Percentiles rank a stretch among this genome's conserved stretches.
Evolutionary conservation across 805 yeast genomes (phyloP).

Genomic region (Saturnispora quitensis): DNA sequence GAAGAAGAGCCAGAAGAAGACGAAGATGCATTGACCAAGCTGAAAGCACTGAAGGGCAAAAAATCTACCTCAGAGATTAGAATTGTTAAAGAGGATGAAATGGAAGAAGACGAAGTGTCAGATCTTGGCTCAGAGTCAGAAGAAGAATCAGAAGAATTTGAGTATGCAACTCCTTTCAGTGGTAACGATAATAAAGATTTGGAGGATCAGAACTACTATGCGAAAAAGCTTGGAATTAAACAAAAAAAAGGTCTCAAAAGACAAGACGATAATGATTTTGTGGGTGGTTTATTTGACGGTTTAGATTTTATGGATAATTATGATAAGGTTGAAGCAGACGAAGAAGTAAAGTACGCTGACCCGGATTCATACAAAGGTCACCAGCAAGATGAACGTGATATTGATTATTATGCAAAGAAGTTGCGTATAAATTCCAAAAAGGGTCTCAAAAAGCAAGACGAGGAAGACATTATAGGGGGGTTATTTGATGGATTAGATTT

Average conservation of each 20-base stretch:
- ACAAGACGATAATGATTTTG: slow-evolving; percentile 60
- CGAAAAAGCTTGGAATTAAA: slow-evolving; percentile 66
- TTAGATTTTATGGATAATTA: slow-evolving; percentile 27
- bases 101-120: slow-evolving; percentile 15
- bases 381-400: slow-evolving; percentile 60
- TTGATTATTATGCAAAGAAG: slow-evolving; percentile 73
- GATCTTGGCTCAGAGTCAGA: slow-evolving; percentile 13
- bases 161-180: slow-evolving; percentile 5
- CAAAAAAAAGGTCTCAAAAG: slow-evolving; percentile 46
- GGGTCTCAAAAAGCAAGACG: slow-evolving; percentile 42
- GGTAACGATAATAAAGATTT: slow-evolving; percentile 39
- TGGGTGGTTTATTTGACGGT: slow-evolving; percentile 78
- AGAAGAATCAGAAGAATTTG: slow-evolving; percentile 18
- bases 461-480: slow-evolving; percentile 74
- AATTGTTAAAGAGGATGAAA: slow-evolving; percentile 23
- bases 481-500: slow-evolving; percentile 65
- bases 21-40: slow-evolving; percentile 20
- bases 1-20: slow-evolving; percentile 20
- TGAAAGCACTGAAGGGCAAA: slow-evolving; percentile 20
- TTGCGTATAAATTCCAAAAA: slow-evolving; percentile 56
- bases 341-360: slow-evolving; percentile 10
- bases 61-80: slow-evolving; percentile 23
- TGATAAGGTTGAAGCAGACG: slow-evolving; percentile 8
- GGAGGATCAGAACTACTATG: slow-evolving; percentile 72
- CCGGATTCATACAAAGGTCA: not conserved